Conservation (phyloP, 1,284 basidiomycete genomes). For the Leccinum pallidistipes region DNA sequence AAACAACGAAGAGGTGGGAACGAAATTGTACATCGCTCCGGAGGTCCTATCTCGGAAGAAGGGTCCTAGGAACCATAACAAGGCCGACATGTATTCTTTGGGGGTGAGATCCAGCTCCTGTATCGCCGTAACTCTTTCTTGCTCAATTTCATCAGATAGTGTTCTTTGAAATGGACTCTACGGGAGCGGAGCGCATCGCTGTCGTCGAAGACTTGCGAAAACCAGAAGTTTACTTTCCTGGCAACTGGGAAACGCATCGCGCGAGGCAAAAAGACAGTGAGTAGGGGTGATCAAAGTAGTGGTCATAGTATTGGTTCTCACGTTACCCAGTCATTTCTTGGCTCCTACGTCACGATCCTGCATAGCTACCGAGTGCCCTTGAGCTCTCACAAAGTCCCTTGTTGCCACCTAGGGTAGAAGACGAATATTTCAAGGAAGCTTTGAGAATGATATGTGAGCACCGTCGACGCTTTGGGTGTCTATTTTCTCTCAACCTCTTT, state of each 20-base stretch:
- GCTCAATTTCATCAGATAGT: conserved; percentile 62
- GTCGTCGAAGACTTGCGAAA: conserved; percentile 80
- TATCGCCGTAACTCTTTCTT: neutral
- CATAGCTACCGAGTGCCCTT: conserved; percentile 79
- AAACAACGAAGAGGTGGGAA: conserved; percentile 74
- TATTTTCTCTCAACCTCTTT: neutral
- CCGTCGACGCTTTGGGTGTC: neutral
- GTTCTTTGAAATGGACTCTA: conserved; percentile 98
- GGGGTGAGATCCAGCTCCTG: conserved; percentile 53
- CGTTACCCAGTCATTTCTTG: conserved; percentile 64
- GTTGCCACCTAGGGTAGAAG: conserved; percentile 74
- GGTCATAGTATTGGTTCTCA: conserved; percentile 8
- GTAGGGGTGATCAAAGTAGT: conserved; percentile 24
- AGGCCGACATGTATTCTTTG: conserved; percentile 95
- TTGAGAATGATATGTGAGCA: conserved; percentile 71
- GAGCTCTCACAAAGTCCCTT: conserved; percentile 83
- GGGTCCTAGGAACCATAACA: conserved; percentile 70
- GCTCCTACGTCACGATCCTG: conserved; percentile 84
- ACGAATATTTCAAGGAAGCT: conserved; percentile 84
- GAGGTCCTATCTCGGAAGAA: conserved; percentile 71
- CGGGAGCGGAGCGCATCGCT: conserved; percentile 82
- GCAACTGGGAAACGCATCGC: conserved; percentile 68
- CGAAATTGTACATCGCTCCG: conserved; percentile 91
- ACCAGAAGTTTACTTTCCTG: conserved; percentile 74
- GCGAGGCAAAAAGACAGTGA: conserved; percentile 67